Percentiles rank a stretch among this genome's conserved stretches.
phyloP scores from a whole-genome alignment of 805 yeast species.

The Saturnispora bothae region DNA sequence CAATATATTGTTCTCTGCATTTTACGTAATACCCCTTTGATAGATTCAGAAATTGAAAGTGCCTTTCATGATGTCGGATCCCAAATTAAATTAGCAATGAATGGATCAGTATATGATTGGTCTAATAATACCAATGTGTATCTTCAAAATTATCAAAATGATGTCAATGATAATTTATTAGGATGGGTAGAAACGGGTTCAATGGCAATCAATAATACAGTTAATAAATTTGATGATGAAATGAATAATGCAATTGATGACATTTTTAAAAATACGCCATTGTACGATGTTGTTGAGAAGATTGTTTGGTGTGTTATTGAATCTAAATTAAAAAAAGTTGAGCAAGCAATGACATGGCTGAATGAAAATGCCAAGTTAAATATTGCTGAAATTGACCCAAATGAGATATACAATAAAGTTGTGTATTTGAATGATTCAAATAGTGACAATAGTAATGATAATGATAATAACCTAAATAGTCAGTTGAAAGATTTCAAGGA shows the following conservation, averaged over 20 bases:
- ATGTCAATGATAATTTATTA: conserved; percentile 53
- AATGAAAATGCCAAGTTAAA: conserved; percentile 47
- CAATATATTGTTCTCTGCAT: conserved; percentile 40
- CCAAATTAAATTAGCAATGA: conserved; percentile 17
- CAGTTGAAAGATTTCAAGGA: conserved; percentile 14
- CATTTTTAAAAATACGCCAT: conserved; percentile 58
- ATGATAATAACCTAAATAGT: conserved; percentile 6
- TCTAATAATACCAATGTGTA: conserved; percentile 43
- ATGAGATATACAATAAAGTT: conserved; percentile 7
- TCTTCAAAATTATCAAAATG: conserved; percentile 36
- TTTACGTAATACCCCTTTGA: background rate
- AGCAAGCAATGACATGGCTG: conserved; percentile 73
- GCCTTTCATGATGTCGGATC: conserved; percentile 10
- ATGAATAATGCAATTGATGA: conserved; percentile 49
- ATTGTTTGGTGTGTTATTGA: conserved; percentile 76
- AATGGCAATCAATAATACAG: conserved; percentile 46
- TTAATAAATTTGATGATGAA: conserved; percentile 42
- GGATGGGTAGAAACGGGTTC: conserved; percentile 57
- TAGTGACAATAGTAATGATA: conserved; percentile 7
- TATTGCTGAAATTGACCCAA: conserved; percentile 39
- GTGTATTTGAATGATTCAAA: conserved; percentile 1
- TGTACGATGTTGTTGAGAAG: conserved; percentile 50
- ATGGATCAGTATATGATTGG: conserved; percentile 37
- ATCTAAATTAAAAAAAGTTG: conserved; percentile 53
- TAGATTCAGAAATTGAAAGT: conserved; percentile 1